Percentiles rank a stretch among this genome's conserved stretches.
Evolutionary conservation across 1,284 basidiomycete species (phyloP).

Genomic region (Stygiomarasmius scandens): DNA sequence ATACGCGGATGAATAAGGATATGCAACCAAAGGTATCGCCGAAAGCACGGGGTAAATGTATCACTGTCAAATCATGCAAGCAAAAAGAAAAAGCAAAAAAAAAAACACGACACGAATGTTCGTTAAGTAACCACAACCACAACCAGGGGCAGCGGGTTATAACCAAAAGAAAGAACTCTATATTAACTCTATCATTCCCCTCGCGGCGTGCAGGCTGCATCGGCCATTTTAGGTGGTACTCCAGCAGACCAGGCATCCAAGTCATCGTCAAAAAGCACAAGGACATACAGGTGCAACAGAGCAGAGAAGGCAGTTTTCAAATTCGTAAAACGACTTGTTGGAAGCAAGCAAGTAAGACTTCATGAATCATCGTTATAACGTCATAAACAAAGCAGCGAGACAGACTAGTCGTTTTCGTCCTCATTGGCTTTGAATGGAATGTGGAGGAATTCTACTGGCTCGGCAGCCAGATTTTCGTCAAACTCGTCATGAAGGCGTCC

Average conservation of each 20-base stretch:
- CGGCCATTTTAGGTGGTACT: not conserved
- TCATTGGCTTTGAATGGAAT: too few species aligned
- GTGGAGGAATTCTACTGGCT: not conserved
- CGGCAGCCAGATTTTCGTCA: not conserved
- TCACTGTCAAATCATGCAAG: not conserved
- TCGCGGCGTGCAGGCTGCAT: not conserved
- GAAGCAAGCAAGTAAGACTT: too few species aligned
- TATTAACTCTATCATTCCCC: not conserved
- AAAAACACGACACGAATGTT: not conserved
- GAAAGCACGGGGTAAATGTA: not conserved
- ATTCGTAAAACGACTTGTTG: too few species aligned
- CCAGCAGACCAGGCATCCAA: too few species aligned
- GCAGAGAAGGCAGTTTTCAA: not conserved
- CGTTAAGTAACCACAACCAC: not conserved
- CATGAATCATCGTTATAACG: not conserved
- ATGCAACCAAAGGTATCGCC: not conserved
- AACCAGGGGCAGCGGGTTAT: not conserved
- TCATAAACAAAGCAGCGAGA: not conserved
- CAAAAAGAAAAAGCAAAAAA: not conserved
- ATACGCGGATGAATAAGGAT: not conserved
- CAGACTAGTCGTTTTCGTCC: too few species aligned
- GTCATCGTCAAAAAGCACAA: too few species aligned
- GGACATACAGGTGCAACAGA: too few species aligned
- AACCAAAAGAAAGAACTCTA: too few species aligned
- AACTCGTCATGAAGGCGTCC: constrained; percentile 23